phyloP scores from a whole-genome alignment of 2,329 filamentous ascomycete species.

The Colletotrichum tropicicola region DNA sequence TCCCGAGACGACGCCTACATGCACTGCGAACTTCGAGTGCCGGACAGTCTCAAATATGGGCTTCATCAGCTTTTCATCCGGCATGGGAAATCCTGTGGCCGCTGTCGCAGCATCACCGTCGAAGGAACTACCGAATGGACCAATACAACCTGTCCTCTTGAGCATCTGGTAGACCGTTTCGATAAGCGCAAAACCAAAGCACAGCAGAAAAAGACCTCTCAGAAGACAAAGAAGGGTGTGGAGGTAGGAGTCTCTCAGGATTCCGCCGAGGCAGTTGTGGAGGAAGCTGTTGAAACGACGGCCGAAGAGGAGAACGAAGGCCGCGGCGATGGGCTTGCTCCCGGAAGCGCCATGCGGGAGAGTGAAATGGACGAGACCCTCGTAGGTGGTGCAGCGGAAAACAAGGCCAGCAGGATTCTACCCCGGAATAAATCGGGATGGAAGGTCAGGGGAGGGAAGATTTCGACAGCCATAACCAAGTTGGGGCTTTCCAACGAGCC shows the following conservation, averaged over 20 bases:
- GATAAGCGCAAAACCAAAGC: slow-evolving; percentile 34
- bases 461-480: no score
- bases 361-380: no score
- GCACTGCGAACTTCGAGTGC: slow-evolving; percentile 62
- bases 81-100: slow-evolving; percentile 59
- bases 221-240: slow-evolving; percentile 1
- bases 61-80: slow-evolving; percentile 64
- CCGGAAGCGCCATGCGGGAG: no score
- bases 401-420: no score
- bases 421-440: no score
- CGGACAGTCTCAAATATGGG: slow-evolving; percentile 62
- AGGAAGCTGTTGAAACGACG: not conserved
- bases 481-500: no score
- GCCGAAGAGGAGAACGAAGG: not conserved
- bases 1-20: slow-evolving; percentile 57
- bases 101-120: slow-evolving; percentile 61
- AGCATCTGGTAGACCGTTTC: slow-evolving; percentile 46
- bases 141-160: slow-evolving; percentile 53
- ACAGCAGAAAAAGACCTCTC: slow-evolving; percentile 28
- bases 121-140: slow-evolving; percentile 70
- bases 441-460: no score
- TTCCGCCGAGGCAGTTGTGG: not conserved
- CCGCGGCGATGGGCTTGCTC: no score
- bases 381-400: no score
- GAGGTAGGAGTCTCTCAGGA: slow-evolving; percentile 3